Base-by-base conservation (phyloP, 176 grass and related monocot genomes). In the Avena insularis region DNA sequence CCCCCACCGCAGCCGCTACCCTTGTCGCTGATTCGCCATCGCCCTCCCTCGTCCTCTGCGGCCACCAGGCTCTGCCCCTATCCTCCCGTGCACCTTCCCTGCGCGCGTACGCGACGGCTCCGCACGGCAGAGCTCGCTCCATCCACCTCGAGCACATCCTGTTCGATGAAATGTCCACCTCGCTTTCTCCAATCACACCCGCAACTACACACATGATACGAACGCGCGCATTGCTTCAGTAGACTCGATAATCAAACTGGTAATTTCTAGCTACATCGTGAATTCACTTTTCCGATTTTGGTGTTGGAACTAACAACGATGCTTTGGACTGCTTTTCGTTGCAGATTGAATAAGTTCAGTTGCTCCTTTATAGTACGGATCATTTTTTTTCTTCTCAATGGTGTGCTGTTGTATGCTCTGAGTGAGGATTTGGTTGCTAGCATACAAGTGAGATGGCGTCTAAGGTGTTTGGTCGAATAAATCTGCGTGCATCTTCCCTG, bases 81-180 rank as follows among this genome's bases (percentile, higher is more conserved):
- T 27, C 45, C 21, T 27, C 46, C 8, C 21, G 2, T 14, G 4
- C 21, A 50, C 0, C 46, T 51, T 51, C 46, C 71, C 21, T 7
- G 11, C 9, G 43, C 71, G 2, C 40, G 40, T 43, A 43, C 40
- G 45, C 45, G n/a, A 50, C 71, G 12, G 40, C 71, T 49, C 45
- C 46, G 45, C 8, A n/a, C 12, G 5, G 45, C n/a, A 14, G 45
- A 43, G 40, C 45, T 25, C 12, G 71, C 21, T 29, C 12, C 71
- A 9, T 75, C 46, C 46, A 75, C 71, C 46, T 9, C 47, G 71
- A 50, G 46, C 46, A 3, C 71, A 29, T 16, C 71, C 71, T 75
- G 71, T 75, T 75, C 71, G 71, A 75, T 8, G 46, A 75, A 75
- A 75, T 51, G 71, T 21, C 21, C 46, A 75, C 6, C 71, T 75